Percentiles rank a stretch among this genome's conserved stretches.
Conservation (phyloP, 306 rosid genomes). For the Morella rubra region DNA sequence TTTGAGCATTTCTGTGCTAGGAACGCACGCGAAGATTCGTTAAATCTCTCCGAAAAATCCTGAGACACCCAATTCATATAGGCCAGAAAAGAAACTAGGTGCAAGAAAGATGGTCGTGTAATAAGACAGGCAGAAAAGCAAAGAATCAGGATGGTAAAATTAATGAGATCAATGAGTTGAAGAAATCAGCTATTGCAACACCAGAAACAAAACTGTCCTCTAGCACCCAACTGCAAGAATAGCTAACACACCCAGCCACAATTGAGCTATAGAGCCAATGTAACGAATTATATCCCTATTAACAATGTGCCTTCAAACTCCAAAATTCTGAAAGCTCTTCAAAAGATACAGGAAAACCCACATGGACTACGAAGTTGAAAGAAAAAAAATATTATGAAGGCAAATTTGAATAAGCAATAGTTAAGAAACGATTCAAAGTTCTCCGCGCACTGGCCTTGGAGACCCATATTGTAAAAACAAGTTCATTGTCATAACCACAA, state of each 20-base stretch:
- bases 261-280: background rate
- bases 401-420: background rate
- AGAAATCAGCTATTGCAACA: background rate
- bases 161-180: background rate
- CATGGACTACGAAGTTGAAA: background rate
- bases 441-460: background rate
- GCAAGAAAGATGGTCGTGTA: no score
- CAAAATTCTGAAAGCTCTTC: background rate
- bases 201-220: background rate
- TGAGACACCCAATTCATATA: no score
- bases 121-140: background rate
- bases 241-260: background rate
- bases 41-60: no score
- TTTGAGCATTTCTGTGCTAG: no score
- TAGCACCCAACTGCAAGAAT: background rate
- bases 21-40: no score
- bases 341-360: background rate
- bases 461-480: no score
- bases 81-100: background rate
- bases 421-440: background rate
- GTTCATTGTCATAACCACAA: background rate
- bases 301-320: background rate
- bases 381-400: background rate
- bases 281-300: background rate
- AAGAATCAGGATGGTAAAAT: background rate